Conservation (phyloP, 768 basidiomycete genomes). For the Paxillus involutus region DNA sequence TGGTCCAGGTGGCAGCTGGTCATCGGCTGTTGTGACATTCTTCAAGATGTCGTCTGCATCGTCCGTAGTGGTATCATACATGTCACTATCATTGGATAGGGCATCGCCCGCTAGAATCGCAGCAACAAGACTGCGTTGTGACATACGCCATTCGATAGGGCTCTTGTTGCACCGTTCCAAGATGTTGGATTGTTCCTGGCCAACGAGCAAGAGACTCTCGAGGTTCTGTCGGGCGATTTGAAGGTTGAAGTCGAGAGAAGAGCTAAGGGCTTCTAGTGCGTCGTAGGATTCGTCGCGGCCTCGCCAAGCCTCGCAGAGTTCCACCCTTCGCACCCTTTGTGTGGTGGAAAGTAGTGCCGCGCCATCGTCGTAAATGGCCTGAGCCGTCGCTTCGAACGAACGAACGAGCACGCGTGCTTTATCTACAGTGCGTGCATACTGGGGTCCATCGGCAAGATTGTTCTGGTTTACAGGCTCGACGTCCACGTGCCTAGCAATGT, state of each 20-base stretch:
- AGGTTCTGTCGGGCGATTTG: slow-evolving; percentile 37
- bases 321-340: slow-evolving; percentile 33
- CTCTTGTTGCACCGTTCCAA: slow-evolving; percentile 38
- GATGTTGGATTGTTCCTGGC: slow-evolving; percentile 40
- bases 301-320: slow-evolving; percentile 23
- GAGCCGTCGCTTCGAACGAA: slow-evolving; percentile 46
- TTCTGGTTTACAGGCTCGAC: slow-evolving; percentile 40
- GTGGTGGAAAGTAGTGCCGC: slow-evolving; percentile 39
- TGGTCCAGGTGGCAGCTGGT: not conserved
- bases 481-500: slow-evolving; percentile 53
- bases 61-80: slow-evolving; percentile 7
- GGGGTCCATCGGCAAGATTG: slow-evolving; percentile 33
- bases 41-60: slow-evolving; percentile 11
- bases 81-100: slow-evolving; percentile 11
- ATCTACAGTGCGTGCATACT: slow-evolving; percentile 42
- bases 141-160: slow-evolving; percentile 47
- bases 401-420: slow-evolving; percentile 48
- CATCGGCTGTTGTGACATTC: slow-evolving; percentile 9
- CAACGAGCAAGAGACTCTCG: slow-evolving; percentile 36
- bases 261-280: slow-evolving; percentile 27
- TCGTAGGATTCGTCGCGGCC: slow-evolving; percentile 26
- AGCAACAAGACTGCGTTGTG: slow-evolving; percentile 37
- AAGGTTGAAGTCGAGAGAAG: slow-evolving; percentile 35
- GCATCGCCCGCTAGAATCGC: slow-evolving; percentile 21
- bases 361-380: slow-evolving; percentile 52